phyloP scores from a whole-genome alignment of 2,329 filamentous ascomycete genomes.

The Meredithiella fracta region DNA sequence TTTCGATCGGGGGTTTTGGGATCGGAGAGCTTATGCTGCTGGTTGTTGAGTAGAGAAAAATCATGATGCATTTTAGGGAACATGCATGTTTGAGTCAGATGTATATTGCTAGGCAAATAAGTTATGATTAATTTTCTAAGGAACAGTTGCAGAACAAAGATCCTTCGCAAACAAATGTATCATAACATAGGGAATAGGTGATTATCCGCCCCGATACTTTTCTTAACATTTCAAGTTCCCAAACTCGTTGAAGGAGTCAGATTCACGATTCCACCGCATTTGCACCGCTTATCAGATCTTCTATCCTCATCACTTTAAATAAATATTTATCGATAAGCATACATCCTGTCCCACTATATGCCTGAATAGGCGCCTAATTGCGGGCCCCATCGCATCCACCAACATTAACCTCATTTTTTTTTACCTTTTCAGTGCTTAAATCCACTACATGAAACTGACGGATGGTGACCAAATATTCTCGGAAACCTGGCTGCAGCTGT shows the following conservation, averaged over 20 bases:
- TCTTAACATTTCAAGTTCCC: too few species aligned
- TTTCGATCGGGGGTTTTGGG: background rate
- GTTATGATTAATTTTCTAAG: too few species aligned
- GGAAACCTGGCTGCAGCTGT: slow-evolving; percentile 3
- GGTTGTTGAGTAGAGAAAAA: too few species aligned
- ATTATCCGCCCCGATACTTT: too few species aligned
- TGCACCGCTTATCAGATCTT: slow-evolving; percentile 5
- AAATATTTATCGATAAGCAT: slow-evolving; percentile 10
- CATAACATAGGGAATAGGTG: too few species aligned
- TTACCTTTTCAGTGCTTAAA: too few species aligned
- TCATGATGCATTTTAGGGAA: too few species aligned
- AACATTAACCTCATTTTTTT: background rate
- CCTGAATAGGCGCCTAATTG: background rate
- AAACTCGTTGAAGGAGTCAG: background rate
- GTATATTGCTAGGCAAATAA: background rate
- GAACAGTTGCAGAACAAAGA: too few species aligned
- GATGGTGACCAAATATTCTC: background rate
- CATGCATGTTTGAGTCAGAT: background rate
- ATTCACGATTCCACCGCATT: background rate
- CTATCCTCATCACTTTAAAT: background rate
- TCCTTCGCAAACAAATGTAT: too few species aligned
- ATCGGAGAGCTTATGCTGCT: background rate
- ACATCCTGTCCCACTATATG: background rate
- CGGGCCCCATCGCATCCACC: background rate
- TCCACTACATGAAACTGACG: background rate